A percentile compares a stretch with the other conserved stretches of the same genome.
Conservation (phyloP, 2,329 filamentous ascomycete genomes). For the Phoma sp. region DNA sequence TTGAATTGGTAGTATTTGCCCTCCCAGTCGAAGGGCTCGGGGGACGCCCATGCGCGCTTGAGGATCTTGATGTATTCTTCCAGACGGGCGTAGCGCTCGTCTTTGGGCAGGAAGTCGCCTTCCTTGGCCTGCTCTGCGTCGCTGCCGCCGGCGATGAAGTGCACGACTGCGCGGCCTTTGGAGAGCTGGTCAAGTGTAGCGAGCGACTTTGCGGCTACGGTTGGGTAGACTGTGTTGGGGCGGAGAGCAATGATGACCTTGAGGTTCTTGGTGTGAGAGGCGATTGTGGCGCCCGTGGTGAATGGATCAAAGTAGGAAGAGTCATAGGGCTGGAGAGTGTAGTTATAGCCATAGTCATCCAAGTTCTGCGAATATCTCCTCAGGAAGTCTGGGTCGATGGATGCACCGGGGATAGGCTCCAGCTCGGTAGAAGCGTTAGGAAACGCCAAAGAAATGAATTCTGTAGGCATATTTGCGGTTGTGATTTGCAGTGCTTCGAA, state of each 20-base stretch:
- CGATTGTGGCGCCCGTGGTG: conserved; percentile 66
- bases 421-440: conserved; percentile 66
- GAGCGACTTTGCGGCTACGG: conserved; percentile 67
- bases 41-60: conserved; percentile 64
- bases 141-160: conserved; percentile 69
- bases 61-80: conserved; percentile 70
- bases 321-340: conserved; percentile 67
- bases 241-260: conserved; percentile 69
- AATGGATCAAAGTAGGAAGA: conserved; percentile 65
- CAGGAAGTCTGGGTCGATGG: conserved; percentile 64
- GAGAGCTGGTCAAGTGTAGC: conserved; percentile 68
- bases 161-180: conserved; percentile 65
- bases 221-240: conserved; percentile 68
- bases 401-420: conserved; percentile 59
- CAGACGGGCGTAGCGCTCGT: conserved; percentile 64
- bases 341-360: conserved; percentile 68
- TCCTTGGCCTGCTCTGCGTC: conserved; percentile 67
- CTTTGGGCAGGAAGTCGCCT: conserved; percentile 66
- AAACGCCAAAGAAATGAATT: conserved; percentile 67
- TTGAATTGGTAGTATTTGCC: conserved; percentile 68
- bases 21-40: conserved; percentile 68
- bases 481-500: background rate
- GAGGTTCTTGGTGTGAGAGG: conserved; percentile 64
- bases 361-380: conserved; percentile 64
- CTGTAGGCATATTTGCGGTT: conserved; percentile 35